Percentiles rank a stretch among this genome's conserved stretches.
Conservation (phyloP, 164 flowering plant species). For the Echeveria elegans region DNA sequence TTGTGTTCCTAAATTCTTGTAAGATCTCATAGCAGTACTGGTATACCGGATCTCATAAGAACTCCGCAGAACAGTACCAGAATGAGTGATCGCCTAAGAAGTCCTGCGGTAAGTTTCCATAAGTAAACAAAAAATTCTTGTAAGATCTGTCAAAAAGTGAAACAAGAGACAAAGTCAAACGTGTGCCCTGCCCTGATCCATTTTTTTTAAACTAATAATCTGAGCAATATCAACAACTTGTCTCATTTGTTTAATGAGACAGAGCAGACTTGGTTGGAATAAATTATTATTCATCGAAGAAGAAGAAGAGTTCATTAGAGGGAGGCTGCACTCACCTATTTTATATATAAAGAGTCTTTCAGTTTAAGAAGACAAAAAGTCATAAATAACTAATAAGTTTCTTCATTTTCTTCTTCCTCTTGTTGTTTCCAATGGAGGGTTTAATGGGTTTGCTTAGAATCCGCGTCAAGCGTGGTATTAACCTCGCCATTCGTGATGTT, state of each 20-base stretch:
- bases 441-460: constrained; percentile 36
- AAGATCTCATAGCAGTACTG: too few species aligned
- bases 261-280: constrained; percentile 5
- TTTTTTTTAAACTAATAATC: background rate
- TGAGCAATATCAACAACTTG: background rate
- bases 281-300: background rate
- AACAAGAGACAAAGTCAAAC: too few species aligned
- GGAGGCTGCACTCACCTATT: background rate
- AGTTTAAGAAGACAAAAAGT: background rate
- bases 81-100: too few species aligned
- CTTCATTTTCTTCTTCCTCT: background rate
- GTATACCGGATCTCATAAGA: too few species aligned
- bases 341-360: background rate
- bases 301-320: background rate
- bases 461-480: constrained; percentile 32
- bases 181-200: background rate
- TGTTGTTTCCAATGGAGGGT: constrained; percentile 2
- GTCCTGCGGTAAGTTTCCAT: too few species aligned
- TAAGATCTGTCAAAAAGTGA: background rate
- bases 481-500: constrained; percentile 40
- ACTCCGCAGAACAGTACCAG: too few species aligned
- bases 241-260: background rate
- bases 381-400: background rate
- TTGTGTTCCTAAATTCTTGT: too few species aligned
- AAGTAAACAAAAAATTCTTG: too few species aligned